Percentiles rank a stretch among this genome's conserved stretches.
Evolutionary conservation across 108 stramenopile species (phyloP).

Genomic region (Schizochytrium sp.): DNA sequence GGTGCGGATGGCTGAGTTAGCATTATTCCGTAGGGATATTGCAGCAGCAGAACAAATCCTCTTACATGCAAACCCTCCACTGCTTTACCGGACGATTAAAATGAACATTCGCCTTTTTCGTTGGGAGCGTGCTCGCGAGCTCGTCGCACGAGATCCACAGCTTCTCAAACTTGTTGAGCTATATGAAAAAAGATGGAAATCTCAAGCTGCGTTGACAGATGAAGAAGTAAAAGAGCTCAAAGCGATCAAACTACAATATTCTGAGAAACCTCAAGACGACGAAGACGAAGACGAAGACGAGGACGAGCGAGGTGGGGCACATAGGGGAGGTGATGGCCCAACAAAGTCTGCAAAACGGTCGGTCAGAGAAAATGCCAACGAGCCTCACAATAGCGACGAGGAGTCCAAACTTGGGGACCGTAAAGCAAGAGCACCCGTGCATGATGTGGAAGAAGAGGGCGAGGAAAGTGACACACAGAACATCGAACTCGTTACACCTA

Average conservation of each 20-base stretch:
- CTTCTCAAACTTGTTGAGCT: conserved; percentile 70
- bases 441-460: neutral
- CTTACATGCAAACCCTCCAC: conserved; percentile 77
- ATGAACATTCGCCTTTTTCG: conserved; percentile 74
- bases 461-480: no score
- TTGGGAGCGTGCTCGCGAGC: conserved; percentile 75
- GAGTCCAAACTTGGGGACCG: neutral
- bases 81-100: conserved; percentile 79
- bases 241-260: neutral
- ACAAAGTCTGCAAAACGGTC: neutral
- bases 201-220: neutral
- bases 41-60: conserved; percentile 79
- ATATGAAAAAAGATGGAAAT: conserved; percentile 69
- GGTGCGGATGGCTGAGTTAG: conserved; percentile 74
- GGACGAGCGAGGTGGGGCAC: neutral
- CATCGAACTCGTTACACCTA: no score
- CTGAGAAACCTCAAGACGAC: neutral
- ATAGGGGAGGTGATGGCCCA: neutral
- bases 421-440: neutral
- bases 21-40: conserved; percentile 64
- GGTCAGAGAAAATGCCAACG: neutral
- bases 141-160: conserved; percentile 70
- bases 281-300: conserved; percentile 32
- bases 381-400: neutral
- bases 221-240: conserved; percentile 39